Percentiles rank a stretch among this genome's conserved stretches.
Conservation (phyloP, 1,284 basidiomycete species). For the Trichosporon coremiiforme region DNA sequence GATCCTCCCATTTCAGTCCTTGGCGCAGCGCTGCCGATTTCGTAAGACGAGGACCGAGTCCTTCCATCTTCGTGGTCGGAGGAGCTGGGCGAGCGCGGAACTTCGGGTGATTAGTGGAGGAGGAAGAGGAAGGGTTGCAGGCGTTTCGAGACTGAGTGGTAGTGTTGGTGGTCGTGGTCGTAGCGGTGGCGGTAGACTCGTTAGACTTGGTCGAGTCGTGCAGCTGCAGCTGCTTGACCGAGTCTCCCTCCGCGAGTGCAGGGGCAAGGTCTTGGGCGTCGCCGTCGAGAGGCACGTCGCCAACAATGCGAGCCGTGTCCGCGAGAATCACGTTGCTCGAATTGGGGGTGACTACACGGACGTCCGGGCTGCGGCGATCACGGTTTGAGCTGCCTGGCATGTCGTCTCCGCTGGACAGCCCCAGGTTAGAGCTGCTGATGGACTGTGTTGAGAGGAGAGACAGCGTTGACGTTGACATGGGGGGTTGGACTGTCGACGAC, state of each 20-base stretch:
- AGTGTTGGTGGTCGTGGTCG: slow-evolving; percentile 11
- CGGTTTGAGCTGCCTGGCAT: slow-evolving; percentile 18
- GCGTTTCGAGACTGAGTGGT: background rate
- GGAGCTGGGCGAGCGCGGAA: slow-evolving; percentile 44
- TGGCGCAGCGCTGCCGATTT: slow-evolving; percentile 43
- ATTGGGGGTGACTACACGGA: slow-evolving; percentile 12
- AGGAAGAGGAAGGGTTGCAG: slow-evolving; percentile 3
- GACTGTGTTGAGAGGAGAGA: slow-evolving; percentile 14
- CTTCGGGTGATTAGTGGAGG: background rate
- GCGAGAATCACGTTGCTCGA: slow-evolving; percentile 15
- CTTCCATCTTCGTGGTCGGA: slow-evolving; percentile 24
- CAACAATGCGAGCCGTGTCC: slow-evolving; percentile 9
- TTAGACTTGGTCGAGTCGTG: slow-evolving; percentile 16
- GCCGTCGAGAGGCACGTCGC: background rate
- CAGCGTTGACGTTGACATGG: slow-evolving; percentile 14
- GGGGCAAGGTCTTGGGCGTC: slow-evolving; percentile 9
- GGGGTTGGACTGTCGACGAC: background rate
- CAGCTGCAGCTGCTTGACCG: slow-evolving; percentile 11
- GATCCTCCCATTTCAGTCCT: slow-evolving; percentile 44
- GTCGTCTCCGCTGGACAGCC: slow-evolving; percentile 26
- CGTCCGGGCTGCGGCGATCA: slow-evolving; percentile 15
- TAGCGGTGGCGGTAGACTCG: slow-evolving; percentile 13
- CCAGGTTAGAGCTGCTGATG: slow-evolving; percentile 18
- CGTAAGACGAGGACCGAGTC: slow-evolving; percentile 44
- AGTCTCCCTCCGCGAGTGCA: slow-evolving; percentile 12